A percentile compares a stretch with the other conserved stretches of the same genome.
Evolutionary conservation across 208 protist genomes (phyloP).

Genomic region (Wallacemonas sp.): DNA sequence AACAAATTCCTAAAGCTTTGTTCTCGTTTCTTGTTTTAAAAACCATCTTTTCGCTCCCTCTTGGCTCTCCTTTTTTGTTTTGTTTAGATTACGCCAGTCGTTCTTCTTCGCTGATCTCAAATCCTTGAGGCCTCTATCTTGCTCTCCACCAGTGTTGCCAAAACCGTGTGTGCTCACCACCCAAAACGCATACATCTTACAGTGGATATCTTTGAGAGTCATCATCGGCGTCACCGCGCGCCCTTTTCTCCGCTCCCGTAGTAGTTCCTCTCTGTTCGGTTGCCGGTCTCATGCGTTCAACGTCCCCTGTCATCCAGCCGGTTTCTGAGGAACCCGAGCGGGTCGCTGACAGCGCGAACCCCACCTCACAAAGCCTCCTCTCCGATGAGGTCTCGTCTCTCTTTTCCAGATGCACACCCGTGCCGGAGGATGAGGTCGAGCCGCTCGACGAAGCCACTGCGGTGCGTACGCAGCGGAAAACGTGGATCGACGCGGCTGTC

Average conservation of each 20-base stretch:
- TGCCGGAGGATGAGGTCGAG: neutral
- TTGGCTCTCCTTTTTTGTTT: neutral
- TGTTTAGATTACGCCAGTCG: neutral
- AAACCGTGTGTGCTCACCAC: too few species aligned
- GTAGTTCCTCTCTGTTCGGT: too few species aligned
- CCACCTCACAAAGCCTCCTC: neutral
- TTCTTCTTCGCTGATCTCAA: neutral
- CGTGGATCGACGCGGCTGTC: neutral
- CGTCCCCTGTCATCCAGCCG: neutral
- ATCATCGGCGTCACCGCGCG: too few species aligned
- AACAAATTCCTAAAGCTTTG: neutral
- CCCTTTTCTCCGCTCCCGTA: too few species aligned
- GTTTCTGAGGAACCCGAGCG: neutral
- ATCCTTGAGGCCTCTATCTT: neutral
- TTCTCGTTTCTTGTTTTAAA: neutral
- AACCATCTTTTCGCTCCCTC: neutral
- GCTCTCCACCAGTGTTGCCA: too few species aligned
- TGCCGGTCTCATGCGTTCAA: neutral
- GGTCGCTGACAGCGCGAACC: neutral
- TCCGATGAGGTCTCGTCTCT: neutral
- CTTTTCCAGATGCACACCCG: neutral
- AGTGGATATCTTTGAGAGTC: too few species aligned
- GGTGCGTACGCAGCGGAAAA: neutral
- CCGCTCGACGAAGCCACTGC: neutral
- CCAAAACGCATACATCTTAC: too few species aligned